Evolutionary conservation across 768 basidiomycete genomes (phyloP), one percentile per base, ranked within the genome.

Genomic region (Polyporus arcularius): DNA sequence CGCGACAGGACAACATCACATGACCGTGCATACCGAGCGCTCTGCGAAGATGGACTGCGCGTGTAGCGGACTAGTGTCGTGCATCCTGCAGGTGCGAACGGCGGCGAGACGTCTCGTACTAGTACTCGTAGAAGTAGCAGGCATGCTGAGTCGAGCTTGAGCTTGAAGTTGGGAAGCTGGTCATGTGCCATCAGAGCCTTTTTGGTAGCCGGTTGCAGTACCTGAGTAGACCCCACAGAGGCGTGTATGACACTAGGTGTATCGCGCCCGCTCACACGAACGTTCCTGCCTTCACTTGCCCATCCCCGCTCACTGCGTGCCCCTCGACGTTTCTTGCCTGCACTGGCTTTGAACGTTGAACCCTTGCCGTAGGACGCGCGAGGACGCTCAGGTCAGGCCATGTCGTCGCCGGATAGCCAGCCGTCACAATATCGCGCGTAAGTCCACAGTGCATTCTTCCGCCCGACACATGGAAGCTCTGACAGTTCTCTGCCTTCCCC

Each of bases 341-440:
- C 6, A 18, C 46, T 47, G 46, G 46, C 46, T 47, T 18, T 2
- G 2, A 43, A 14, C 46, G 8, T 18, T 2, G 2, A 43, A 14
- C 42, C 42, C 42, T 6, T 6, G 8, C 9, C 15, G 14, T 43
- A 30, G 28, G 21, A 48, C 46, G 43, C 46, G 21, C 21, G 46
- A 48, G 21, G 26, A 48, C 21, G 43, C n/a, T 48, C 21, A 18
- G 28, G 14, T 12, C 46, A 48, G 11, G 35, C 35, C 35, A 30
- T 30, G 48, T 49, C 32, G 38, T 55, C 41, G 41, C 4, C 42
- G 41, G n/a, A 14, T 16, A 45, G 42, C 30, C 53, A 55, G 43
- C 58, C 58, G 14, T 45, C 58, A 4, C 50, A 53, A 30, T 59
- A 59, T 30, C 50, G 58, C 35, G 49, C 43, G 58, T 59, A 50